These are phyloP conservation scores for Tylopilus cervinicoccineus DNA, from an alignment of 768 basidiomycete genomes.

Conservation along the genomic window DNA sequence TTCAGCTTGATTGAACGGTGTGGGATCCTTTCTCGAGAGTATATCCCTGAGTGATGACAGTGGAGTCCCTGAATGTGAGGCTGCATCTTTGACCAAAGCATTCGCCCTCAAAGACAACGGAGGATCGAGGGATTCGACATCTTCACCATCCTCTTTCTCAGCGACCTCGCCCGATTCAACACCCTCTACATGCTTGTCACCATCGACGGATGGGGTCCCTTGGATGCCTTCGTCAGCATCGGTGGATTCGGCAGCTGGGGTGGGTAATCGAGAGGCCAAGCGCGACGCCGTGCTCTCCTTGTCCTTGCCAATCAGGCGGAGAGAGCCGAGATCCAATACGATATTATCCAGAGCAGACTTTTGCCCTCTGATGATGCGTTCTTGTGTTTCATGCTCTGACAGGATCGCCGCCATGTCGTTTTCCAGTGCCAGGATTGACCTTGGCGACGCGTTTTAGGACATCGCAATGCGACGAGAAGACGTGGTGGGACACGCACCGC, in stretches of 20 bases:
- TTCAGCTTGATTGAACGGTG: conserved; percentile 26
- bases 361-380: conserved; percentile 60
- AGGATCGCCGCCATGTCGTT: conserved; percentile 76
- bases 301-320: conserved; percentile 70
- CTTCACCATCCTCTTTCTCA: conserved; percentile 38
- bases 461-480: neutral
- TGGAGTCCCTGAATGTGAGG: conserved; percentile 32
- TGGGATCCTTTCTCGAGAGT: conserved; percentile 14
- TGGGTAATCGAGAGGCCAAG: conserved; percentile 38
- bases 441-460: conserved; percentile 26
- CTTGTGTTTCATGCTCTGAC: conserved; percentile 71
- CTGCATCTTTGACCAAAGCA: conserved; percentile 30
- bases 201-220: conserved; percentile 20
- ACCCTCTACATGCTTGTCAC: conserved; percentile 37
- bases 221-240: conserved; percentile 25
- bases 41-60: conserved; percentile 23
- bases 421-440: conserved; percentile 65
- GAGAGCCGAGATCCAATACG: conserved; percentile 53
- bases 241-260: conserved; percentile 44
- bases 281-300: conserved; percentile 43
- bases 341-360: conserved; percentile 65
- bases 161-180: conserved; percentile 41
- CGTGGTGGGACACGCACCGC: conserved; percentile 47
- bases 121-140: conserved; percentile 30
- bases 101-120: conserved; percentile 29